Conservation (phyloP, 257 asterid genomes). For the Solanum tacnaense region DNA sequence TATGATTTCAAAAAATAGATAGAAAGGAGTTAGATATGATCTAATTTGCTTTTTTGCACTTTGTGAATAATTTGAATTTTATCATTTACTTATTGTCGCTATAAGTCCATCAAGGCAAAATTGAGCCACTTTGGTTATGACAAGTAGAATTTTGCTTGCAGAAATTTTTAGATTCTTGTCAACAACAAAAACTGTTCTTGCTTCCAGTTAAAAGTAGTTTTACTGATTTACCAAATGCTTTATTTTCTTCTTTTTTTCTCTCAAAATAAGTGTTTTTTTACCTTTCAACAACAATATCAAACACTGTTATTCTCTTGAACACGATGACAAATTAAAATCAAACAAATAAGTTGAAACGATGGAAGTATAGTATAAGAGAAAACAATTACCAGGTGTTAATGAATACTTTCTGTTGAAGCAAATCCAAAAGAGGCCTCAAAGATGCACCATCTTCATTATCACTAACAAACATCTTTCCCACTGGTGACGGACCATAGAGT, state of each 20-base stretch:
- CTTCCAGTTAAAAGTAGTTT: no score
- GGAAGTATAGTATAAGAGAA: background rate
- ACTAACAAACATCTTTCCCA: constrained; percentile 13
- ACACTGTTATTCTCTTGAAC: no score
- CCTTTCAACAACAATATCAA: no score
- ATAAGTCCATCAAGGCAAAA: background rate
- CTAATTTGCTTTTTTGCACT: background rate
- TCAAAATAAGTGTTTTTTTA: no score
- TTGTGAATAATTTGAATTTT: background rate
- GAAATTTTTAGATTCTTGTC: no score
- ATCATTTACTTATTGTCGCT: background rate
- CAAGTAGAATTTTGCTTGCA: no score
- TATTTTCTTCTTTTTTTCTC: no score
- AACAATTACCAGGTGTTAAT: background rate
- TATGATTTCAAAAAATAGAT: background rate
- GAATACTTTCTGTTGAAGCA: constrained; percentile 9
- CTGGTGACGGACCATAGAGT: constrained; percentile 5
- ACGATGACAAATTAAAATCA: no score
- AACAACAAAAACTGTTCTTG: no score
- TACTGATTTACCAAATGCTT: no score
- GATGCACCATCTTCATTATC: constrained; percentile 17
- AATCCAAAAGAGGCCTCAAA: background rate
- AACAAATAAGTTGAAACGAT: no score
- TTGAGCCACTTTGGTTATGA: no score
- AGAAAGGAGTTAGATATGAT: background rate